These are phyloP conservation scores for Pachysandra terminalis DNA, from an alignment of 164 flowering plant species.

Conservation along the genomic window DNA sequence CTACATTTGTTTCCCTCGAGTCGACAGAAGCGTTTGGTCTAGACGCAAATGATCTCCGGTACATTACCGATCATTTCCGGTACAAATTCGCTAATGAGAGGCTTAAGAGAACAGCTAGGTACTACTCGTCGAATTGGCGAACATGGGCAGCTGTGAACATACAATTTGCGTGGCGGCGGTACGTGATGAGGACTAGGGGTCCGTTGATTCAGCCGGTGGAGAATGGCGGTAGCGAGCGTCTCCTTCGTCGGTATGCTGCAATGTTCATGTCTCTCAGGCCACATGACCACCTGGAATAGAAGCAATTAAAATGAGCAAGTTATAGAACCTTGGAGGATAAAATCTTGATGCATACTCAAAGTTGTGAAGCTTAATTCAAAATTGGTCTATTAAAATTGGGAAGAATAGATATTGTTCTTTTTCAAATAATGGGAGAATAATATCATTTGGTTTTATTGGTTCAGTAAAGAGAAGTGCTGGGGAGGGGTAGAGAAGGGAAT, in stretches of 20 bases:
- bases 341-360: too few relatives aligned
- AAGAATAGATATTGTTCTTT: too few relatives aligned
- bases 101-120: constrained; percentile 77
- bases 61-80: constrained; percentile 84
- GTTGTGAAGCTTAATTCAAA: too few relatives aligned
- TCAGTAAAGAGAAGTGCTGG: too few relatives aligned
- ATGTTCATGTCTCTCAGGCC: constrained; percentile 87
- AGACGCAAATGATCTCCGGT: constrained; percentile 61
- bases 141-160: constrained; percentile 95
- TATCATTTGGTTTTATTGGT: too few relatives aligned
- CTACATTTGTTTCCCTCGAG: constrained; percentile 67
- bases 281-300: constrained; percentile 87
- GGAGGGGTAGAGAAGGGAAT: too few relatives aligned
- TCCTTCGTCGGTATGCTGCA: constrained; percentile 73
- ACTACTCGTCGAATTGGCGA: constrained; percentile 85
- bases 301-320: too few relatives aligned
- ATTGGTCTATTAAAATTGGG: too few relatives aligned
- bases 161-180: constrained; percentile 78
- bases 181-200: constrained; percentile 51
- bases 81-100: constrained; percentile 85
- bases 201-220: constrained; percentile 28
- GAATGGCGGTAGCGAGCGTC: constrained; percentile 45
- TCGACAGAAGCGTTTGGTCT: constrained; percentile 83
- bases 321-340: too few relatives aligned
- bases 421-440: too few relatives aligned